Base-by-base conservation (phyloP, 2,329 filamentous ascomycete species). In the Fusarium decemcellulare region DNA sequence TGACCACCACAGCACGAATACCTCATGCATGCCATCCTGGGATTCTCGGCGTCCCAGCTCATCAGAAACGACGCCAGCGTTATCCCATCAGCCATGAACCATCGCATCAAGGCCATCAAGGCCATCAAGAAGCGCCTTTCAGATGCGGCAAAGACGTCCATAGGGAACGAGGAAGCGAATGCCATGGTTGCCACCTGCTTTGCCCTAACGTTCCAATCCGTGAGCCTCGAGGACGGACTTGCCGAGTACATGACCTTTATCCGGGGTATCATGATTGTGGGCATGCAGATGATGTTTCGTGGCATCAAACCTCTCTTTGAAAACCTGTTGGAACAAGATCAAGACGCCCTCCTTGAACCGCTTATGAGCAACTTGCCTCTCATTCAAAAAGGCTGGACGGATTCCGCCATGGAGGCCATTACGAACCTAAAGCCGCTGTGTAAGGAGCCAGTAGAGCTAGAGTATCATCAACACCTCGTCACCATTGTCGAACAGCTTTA, bases 21-120 rank as follows among this genome's bases (percentile, higher is more conserved):
- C 63, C 83, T 92, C 10, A 92, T 93, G 87, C 91, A 93, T 75
- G 89, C 90, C 6, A 90, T 93, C 53, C 84, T 92, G 1, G 90
- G 90, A 12, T 85, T 92, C 63, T 85, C 91, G 2, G 91, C 91
- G 34, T 92, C 90, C 0, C 88, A 92, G 67, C 83, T 93, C 6
- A 84, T 86, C 70, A 79, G 80, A 5, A 77, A 81, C 1, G 87
- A 87, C 61, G 76, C 83, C 2, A 83, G 83, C 63, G 84, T 92
- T 16, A 77, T 85, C 14, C 81, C 85, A 14, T 84, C 86, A 32
- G 90, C 90, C 43, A 87, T 92, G 80, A 81, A 82, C 37, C 91
- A 93, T 76, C 88, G 91, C 18, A 80, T 91, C 55, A 87, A 91
- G 62, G 90, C 91, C 7, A 88, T 92, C 72, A 85, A 85, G 63